phyloP scores from a whole-genome alignment of 768 basidiomycete genomes.

The Mycena crocata region DNA sequence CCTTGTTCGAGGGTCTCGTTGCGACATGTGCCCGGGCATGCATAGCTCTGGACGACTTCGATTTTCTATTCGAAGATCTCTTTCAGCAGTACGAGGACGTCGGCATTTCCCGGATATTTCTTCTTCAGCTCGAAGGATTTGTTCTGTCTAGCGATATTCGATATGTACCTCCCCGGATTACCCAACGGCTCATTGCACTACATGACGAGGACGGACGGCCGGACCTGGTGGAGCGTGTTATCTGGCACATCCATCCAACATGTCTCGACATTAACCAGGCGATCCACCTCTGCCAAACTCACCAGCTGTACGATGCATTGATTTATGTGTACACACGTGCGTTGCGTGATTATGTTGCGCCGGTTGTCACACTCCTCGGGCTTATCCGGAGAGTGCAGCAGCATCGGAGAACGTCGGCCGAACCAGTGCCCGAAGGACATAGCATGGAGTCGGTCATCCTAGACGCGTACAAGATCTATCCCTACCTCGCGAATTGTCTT shows the following conservation, averaged over 20 bases:
- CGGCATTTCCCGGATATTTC: conserved; percentile 88
- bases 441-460: conserved; percentile 68
- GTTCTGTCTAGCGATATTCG: conserved; percentile 80
- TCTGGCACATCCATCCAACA: conserved; percentile 95
- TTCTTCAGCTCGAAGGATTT: conserved; percentile 84
- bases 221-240: conserved; percentile 86
- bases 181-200: conserved; percentile 83
- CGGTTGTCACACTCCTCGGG: conserved; percentile 84
- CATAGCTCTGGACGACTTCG: conserved; percentile 81
- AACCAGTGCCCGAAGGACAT: conserved; percentile 44
- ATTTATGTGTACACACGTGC: conserved; percentile 94
- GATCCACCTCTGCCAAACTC: conserved; percentile 83
- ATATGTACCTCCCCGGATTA: conserved; percentile 86
- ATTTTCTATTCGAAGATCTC: conserved; percentile 93
- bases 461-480: conserved; percentile 92
- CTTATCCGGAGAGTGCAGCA: conserved; percentile 79
- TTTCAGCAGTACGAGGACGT: conserved; percentile 89
- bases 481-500: conserved; percentile 84
- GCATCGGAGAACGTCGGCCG: conserved; percentile 55
- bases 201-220: conserved; percentile 79
- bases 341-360: conserved; percentile 88
- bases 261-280: conserved; percentile 95
- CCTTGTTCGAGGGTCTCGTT: conserved; percentile 91
- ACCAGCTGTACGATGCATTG: conserved; percentile 91
- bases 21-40: conserved; percentile 81